Conservation (phyloP, 2,329 filamentous ascomycete species). For the Exserohilum rostratum region DNA sequence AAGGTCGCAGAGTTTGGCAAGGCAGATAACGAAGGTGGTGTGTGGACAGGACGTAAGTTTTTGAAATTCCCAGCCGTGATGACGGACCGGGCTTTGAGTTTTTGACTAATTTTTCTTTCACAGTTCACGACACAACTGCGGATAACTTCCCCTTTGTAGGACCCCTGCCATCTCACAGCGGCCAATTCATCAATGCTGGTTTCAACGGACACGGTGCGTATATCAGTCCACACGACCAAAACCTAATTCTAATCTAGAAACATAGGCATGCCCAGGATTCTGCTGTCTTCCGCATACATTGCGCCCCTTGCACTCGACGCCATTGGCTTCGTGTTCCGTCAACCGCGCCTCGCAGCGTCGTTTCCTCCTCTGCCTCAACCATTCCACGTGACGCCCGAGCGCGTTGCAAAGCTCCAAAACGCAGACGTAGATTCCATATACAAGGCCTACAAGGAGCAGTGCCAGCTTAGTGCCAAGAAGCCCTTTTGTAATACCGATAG, state of each 20-base stretch:
- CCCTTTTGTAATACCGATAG: constrained; percentile 12
- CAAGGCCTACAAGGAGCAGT: background rate
- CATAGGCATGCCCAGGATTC: constrained; percentile 13
- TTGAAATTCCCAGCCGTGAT: no score
- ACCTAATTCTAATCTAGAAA: background rate
- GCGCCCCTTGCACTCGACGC: constrained; percentile 14
- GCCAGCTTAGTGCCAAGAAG: constrained; percentile 11
- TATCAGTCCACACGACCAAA: background rate
- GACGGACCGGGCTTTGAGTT: no score
- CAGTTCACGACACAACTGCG: constrained; percentile 2
- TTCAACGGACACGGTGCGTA: constrained; percentile 16
- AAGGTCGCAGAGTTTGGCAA: constrained; percentile 7
- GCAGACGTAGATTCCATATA: constrained; percentile 1
- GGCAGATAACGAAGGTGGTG: constrained; percentile 8
- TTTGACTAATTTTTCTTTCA: background rate
- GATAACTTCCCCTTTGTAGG: constrained; percentile 17
- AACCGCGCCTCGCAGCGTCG: constrained; percentile 5
- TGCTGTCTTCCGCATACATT: constrained; percentile 12
- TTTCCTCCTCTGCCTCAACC: constrained; percentile 14
- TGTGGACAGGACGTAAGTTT: constrained; percentile 16
- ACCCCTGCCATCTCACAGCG: constrained; percentile 4
- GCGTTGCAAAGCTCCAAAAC: constrained; percentile 11
- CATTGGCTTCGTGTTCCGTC: constrained; percentile 7
- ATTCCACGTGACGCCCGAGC: constrained; percentile 10
- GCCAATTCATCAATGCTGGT: constrained; percentile 14